These are phyloP conservation scores for Aspergillus fischeri DNA, from an alignment of 2,329 filamentous ascomycete species.

Conservation along the genomic window DNA sequence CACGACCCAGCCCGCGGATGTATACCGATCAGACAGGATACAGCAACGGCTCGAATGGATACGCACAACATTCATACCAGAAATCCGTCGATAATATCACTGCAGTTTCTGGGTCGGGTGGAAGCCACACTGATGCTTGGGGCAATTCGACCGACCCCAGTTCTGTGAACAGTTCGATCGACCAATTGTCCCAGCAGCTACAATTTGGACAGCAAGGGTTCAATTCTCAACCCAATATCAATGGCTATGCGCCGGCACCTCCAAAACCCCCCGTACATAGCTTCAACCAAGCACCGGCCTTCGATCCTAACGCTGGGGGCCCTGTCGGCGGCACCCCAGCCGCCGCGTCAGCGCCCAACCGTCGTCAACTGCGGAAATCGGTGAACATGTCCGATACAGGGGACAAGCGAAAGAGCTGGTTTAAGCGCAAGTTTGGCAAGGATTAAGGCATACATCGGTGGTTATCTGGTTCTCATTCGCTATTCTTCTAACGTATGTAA, in stretches of 20 bases:
- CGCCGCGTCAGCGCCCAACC: constrained; percentile 14
- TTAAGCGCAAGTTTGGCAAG: constrained; percentile 73
- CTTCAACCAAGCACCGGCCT: constrained; percentile 8
- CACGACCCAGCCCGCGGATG: constrained; percentile 30
- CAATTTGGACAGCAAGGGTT: constrained; percentile 59
- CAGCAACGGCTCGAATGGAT: constrained; percentile 27
- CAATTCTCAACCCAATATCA: constrained; percentile 40
- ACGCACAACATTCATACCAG: constrained; percentile 56
- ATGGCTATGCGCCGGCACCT: constrained; percentile 12
- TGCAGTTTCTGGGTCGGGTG: constrained; percentile 61
- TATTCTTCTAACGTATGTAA: constrained; percentile 17
- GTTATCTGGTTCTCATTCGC: constrained; percentile 16
- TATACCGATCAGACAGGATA: constrained; percentile 32
- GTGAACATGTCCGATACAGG: constrained; percentile 16
- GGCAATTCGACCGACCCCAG: constrained; percentile 85
- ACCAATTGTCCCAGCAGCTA: constrained; percentile 58
- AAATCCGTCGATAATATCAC: constrained; percentile 84
- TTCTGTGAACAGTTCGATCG: constrained; percentile 88
- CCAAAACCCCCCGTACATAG: not conserved
- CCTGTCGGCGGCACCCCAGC: constrained; percentile 23
- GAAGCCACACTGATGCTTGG: constrained; percentile 66
- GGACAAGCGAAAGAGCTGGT: constrained; percentile 88
- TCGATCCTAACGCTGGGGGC: constrained; percentile 22
- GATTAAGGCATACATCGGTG: constrained; percentile 14
- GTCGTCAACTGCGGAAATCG: constrained; percentile 20